Evolutionary conservation across 768 basidiomycete species (phyloP), one percentile per base, ranked within the genome.

Genomic region (Podaxis sp.): DNA sequence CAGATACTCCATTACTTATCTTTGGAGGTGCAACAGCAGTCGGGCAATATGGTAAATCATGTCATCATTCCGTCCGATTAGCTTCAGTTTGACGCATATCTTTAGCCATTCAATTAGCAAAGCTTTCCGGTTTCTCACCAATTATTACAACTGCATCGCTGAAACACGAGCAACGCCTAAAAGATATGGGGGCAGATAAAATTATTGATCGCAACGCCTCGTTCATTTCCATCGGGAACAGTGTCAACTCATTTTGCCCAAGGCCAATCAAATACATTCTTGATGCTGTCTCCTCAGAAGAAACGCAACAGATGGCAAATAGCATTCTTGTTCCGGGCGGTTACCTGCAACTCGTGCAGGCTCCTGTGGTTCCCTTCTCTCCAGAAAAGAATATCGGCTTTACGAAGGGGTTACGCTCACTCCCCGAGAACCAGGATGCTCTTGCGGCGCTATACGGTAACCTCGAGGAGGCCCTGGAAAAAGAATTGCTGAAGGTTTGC

Each of bases 41-140:
- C 9, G 71, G 73, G 2, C 69, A 70, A 54, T 65, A 62, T 44
- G 68, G 72, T 69, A 47, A 9, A 66, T 61, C 14, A 18, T 58
- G 13, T 13, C 18, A 3, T 32, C 36, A 27, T 5, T 28, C 7
- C 25, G 21, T 74, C 71, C 59, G 42, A 6, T 32, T 70, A 67
- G 14, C 13, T 16, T 5, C 71, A 70, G 2, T 4, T 74, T 72
- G 25, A 28, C 42, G 32, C 28, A 32, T 42, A 27, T 7, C 18
- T 57, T 70, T 25, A 79, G 78, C 61, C n/a, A 72, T 78, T 59
- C 77, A 80, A 62, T 69, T 80, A 32, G 77, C 75, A 18, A 71
- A 65, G 53, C 36, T 73, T 46, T 75, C 77, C 2, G 79, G 77
- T 2, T 78, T 79, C 65, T 68, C 70, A 18, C 75, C 75, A 13